phyloP scores from a whole-genome alignment of 345 rosid species.

The Salix udensis region DNA sequence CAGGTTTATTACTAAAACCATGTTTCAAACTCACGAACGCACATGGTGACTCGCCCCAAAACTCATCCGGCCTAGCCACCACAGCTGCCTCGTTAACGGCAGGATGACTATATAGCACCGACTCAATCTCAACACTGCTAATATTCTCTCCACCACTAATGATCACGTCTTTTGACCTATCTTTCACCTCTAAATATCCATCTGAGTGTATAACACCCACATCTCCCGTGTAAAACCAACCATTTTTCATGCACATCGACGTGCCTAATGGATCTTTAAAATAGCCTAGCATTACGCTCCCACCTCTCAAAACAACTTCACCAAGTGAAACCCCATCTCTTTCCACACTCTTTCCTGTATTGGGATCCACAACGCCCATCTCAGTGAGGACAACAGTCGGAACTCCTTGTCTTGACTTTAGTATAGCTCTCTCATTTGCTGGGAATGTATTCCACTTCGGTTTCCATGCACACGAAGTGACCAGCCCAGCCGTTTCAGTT shows the following conservation, averaged over 20 bases:
- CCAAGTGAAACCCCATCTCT: slow-evolving; percentile 20
- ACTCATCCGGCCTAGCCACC: slow-evolving; percentile 22
- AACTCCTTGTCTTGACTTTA: slow-evolving; percentile 30
- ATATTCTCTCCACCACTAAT: slow-evolving; percentile 32
- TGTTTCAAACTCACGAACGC: slow-evolving; percentile 23
- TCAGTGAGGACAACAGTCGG: slow-evolving; percentile 3
- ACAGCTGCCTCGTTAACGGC: slow-evolving; percentile 28
- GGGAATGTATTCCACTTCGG: slow-evolving; percentile 17
- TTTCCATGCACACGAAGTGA: slow-evolving; percentile 22
- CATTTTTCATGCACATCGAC: slow-evolving; percentile 10
- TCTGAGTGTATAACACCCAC: slow-evolving; percentile 22
- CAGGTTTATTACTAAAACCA: not conserved
- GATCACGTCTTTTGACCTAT: slow-evolving; percentile 27
- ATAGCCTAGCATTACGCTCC: slow-evolving; percentile 19
- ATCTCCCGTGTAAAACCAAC: slow-evolving; percentile 28
- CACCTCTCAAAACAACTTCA: slow-evolving; percentile 19
- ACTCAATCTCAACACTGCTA: slow-evolving; percentile 26
- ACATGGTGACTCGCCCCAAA: slow-evolving; percentile 29
- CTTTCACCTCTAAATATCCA: slow-evolving; percentile 26
- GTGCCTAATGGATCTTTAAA: slow-evolving; percentile 12
- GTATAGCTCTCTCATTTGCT: slow-evolving; percentile 10
- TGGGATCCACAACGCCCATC: slow-evolving; percentile 10
- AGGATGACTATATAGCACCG: slow-evolving; percentile 9
- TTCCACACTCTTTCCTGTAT: slow-evolving; percentile 10
- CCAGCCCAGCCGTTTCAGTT: slow-evolving; percentile 17